A percentile compares a stretch with the other conserved stretches of the same genome.
phyloP scores from a whole-genome alignment of 495 filamentous ascomycete genomes.

The Neurospora sp. region DNA sequence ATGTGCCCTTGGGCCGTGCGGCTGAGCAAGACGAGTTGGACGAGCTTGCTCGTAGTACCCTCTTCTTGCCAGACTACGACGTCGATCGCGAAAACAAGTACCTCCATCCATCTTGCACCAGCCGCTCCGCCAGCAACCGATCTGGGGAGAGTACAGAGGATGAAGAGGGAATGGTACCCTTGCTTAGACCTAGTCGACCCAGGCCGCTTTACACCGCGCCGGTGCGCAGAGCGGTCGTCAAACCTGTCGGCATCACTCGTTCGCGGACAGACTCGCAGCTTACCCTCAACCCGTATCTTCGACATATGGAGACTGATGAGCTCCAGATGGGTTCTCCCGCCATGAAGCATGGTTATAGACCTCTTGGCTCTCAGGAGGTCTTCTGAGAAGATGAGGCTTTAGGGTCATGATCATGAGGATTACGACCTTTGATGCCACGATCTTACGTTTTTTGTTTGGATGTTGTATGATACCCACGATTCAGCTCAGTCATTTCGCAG shows the following conservation, averaged over 20 bases:
- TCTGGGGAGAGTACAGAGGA: background rate
- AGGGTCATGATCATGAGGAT: background rate
- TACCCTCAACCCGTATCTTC: background rate
- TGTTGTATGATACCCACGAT: background rate
- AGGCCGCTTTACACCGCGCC: background rate
- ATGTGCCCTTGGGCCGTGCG: background rate
- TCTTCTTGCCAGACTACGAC: background rate
- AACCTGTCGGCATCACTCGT: background rate
- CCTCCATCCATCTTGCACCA: background rate
- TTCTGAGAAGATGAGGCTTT: background rate
- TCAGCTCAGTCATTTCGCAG: background rate
- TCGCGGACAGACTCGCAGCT: slow-evolving; percentile 2
- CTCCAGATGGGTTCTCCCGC: background rate
- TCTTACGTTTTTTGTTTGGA: background rate
- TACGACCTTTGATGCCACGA: background rate
- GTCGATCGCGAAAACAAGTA: background rate
- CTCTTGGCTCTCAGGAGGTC: slow-evolving; percentile 1
- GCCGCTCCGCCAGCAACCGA: background rate
- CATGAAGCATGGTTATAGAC: background rate
- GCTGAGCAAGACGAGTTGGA: background rate
- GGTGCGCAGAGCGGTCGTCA: background rate
- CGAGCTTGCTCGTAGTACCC: slow-evolving; percentile 5
- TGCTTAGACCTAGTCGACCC: background rate
- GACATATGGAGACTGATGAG: slow-evolving; percentile 2
- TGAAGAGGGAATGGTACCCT: background rate